Percentiles rank a stretch among this genome's conserved stretches.
Evolutionary conservation across 805 yeast species (phyloP).

Genomic region (Cyberlindnera mississippiensis): DNA sequence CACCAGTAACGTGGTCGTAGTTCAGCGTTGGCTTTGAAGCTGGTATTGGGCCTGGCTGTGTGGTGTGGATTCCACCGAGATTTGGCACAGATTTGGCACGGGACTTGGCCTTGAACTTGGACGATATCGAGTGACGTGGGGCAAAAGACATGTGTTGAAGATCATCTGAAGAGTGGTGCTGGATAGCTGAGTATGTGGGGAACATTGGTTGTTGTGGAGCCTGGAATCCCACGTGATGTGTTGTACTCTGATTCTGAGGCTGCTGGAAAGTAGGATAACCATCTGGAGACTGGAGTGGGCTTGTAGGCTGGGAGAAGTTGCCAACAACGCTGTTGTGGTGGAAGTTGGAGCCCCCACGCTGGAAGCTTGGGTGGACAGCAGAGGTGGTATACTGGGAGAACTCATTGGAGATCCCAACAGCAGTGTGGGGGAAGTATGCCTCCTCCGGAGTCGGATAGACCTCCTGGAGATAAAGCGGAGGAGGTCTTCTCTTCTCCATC

Average conservation of each 20-base stretch:
- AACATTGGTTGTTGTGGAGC: too few species aligned
- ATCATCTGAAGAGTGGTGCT: neutral
- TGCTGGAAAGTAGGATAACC: neutral
- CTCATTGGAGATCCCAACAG: slow-evolving; percentile 4
- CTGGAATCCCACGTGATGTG: too few species aligned
- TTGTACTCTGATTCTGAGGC: neutral
- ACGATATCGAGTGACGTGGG: neutral
- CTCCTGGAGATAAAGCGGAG: slow-evolving; percentile 7
- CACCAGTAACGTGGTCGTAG: slow-evolving; percentile 26
- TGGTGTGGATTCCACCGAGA: slow-evolving; percentile 10
- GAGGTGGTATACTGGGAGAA: slow-evolving; percentile 8
- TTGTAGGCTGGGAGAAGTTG: slow-evolving; percentile 7
- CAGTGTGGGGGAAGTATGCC: slow-evolving; percentile 9
- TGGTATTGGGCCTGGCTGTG: slow-evolving; percentile 35
- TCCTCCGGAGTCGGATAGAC: slow-evolving; percentile 16
- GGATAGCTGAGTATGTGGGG: neutral
- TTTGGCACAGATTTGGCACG: slow-evolving; percentile 18
- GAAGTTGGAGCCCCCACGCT: neutral
- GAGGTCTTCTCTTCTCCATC: slow-evolving; percentile 10
- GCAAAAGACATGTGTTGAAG: neutral
- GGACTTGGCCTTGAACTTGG: slow-evolving; percentile 8
- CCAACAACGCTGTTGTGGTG: slow-evolving; percentile 1
- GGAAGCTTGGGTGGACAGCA: neutral
- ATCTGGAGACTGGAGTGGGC: slow-evolving; percentile 5
- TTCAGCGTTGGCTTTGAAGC: slow-evolving; percentile 27